A percentile compares a stretch with the other conserved stretches of the same genome.
Conservation (phyloP, 169 alveolate species). For the Plasmodium gaboni region DNA sequence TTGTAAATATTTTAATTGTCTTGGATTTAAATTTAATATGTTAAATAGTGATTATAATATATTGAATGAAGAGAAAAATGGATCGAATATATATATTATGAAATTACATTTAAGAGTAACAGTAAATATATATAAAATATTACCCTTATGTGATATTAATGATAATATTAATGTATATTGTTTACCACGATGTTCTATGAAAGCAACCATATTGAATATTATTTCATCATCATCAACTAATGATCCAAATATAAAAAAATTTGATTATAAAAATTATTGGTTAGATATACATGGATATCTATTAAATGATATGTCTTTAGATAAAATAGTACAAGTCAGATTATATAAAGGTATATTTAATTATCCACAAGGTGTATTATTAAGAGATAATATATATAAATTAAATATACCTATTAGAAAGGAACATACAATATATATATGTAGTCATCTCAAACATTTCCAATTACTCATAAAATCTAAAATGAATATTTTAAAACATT, state of each 20-base stretch:
- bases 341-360: conserved; percentile 62
- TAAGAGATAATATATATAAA: conserved; percentile 60
- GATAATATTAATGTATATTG: conserved; percentile 61
- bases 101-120: conserved; percentile 47
- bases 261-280: conserved; percentile 54
- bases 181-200: conserved; percentile 67
- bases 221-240: neutral
- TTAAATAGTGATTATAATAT: conserved; percentile 45
- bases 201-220: conserved; percentile 38
- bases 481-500: conserved; percentile 13
- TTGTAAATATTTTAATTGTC: conserved; percentile 53
- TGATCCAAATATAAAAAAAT: conserved; percentile 1
- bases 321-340: conserved; percentile 45
- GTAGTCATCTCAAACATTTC: conserved; percentile 19
- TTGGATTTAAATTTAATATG: conserved; percentile 55
- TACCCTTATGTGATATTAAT: conserved; percentile 20
- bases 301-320: conserved; percentile 18
- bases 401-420: conserved; percentile 26
- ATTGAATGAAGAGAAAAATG: conserved; percentile 9
- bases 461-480: conserved; percentile 2
- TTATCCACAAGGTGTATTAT: conserved; percentile 54
- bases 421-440: conserved; percentile 34
- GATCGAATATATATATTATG: neutral
- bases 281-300: conserved; percentile 58
- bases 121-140: conserved; percentile 37